A percentile compares a stretch with the other conserved stretches of the same genome.
Evolutionary conservation across 306 rosid genomes (phyloP).

Genomic region (Cicer bijugum): DNA sequence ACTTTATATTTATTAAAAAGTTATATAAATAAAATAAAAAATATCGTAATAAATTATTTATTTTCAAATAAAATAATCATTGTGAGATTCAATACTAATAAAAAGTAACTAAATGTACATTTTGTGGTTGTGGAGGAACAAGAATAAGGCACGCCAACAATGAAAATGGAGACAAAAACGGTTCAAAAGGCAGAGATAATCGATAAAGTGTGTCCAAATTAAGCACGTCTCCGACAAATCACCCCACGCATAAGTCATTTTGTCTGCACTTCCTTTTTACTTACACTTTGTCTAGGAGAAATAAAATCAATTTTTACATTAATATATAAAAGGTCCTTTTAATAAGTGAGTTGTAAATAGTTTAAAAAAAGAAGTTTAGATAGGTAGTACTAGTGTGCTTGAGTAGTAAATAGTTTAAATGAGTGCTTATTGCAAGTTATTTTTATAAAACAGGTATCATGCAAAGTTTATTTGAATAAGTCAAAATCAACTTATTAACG

Average conservation of each 20-base stretch:
- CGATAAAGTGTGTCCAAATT: conserved; percentile 26
- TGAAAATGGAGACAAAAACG: conserved; percentile 42
- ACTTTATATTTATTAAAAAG: too few relatives aligned
- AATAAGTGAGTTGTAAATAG: too few relatives aligned
- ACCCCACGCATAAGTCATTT: conserved; percentile 45
- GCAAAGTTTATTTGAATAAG: too few relatives aligned
- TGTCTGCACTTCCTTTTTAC: conserved; percentile 47
- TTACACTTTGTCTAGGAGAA: conserved; percentile 46
- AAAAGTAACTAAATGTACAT: background rate
- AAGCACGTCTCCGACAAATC: conserved; percentile 68
- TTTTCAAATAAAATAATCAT: too few relatives aligned
- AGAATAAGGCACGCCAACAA: conserved; percentile 28
- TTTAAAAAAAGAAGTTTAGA: too few relatives aligned
- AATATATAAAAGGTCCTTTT: too few relatives aligned
- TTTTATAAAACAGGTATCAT: too few relatives aligned
- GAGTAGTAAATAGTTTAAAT: background rate
- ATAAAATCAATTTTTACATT: background rate
- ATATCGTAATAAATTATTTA: too few relatives aligned
- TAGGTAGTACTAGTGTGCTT: background rate
- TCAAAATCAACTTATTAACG: too few relatives aligned
- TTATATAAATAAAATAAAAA: too few relatives aligned
- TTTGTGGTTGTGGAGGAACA: conserved; percentile 16
- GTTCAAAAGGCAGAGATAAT: background rate
- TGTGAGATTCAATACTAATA: too few relatives aligned
- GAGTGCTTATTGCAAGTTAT: background rate